phyloP scores from a whole-genome alignment of 768 basidiomycete genomes.

The Lactarius quietus region DNA sequence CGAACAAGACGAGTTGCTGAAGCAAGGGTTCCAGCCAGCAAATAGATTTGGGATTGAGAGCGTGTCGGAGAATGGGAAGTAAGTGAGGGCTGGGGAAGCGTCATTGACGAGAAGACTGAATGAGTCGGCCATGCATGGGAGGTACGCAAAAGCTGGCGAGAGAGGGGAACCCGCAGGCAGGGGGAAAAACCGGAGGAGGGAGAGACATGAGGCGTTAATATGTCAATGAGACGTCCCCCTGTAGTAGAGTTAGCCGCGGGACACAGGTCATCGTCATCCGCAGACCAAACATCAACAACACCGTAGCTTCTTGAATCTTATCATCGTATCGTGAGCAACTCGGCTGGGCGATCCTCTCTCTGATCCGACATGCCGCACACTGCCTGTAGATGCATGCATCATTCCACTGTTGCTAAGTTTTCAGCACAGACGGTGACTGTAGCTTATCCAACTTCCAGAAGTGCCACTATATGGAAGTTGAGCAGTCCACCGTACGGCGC shows the following conservation, averaged over 20 bases:
- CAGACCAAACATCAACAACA: background rate
- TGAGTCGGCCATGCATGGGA: conserved; percentile 39
- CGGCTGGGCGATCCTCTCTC: background rate
- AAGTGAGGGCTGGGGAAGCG: conserved; percentile 59
- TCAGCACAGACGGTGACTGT: background rate
- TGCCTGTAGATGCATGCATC: background rate
- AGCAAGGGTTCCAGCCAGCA: conserved; percentile 70
- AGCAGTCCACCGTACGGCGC: background rate
- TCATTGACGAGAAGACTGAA: conserved; percentile 52
- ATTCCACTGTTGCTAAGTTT: background rate
- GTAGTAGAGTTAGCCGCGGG: background rate
- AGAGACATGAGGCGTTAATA: conserved; percentile 22
- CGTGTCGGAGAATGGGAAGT: conserved; percentile 58
- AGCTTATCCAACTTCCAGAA: background rate
- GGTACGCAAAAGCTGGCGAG: background rate
- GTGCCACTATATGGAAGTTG: background rate
- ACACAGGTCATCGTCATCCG: background rate
- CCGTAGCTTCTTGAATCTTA: background rate
- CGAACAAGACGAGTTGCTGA: conserved; percentile 48
- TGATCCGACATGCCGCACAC: background rate
- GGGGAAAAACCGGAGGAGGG: conserved; percentile 11
- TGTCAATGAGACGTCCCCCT: background rate
- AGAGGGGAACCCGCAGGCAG: background rate
- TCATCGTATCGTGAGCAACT: background rate
- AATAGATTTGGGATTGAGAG: conserved; percentile 43